Conservation (phyloP, 2,329 filamentous ascomycete species). For the Gyromitra esculenta region DNA sequence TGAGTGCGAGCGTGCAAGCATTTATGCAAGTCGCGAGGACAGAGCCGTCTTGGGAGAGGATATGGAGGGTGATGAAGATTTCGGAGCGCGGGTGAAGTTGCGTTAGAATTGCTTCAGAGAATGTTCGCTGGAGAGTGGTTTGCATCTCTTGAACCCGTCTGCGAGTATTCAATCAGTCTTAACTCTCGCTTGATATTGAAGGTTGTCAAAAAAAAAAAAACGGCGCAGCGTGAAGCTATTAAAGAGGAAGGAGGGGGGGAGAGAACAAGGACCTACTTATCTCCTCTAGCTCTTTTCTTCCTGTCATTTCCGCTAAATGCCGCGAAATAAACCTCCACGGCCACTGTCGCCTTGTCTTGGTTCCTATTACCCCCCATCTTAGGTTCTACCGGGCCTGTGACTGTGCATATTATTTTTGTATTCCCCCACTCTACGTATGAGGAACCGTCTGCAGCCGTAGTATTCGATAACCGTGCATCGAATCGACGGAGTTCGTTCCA, state of each 20-base stretch:
- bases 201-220: background rate
- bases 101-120: slow-evolving; percentile 80
- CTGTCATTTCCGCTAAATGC: slow-evolving; percentile 89
- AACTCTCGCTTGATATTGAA: background rate
- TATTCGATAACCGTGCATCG: slow-evolving; percentile 88
- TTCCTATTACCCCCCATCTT: slow-evolving; percentile 64
- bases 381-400: slow-evolving; percentile 83
- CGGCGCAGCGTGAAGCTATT: background rate
- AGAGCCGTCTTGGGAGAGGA: slow-evolving; percentile 89
- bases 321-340: slow-evolving; percentile 83
- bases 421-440: slow-evolving; percentile 97
- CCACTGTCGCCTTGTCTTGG: slow-evolving; percentile 72
- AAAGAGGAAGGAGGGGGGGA: slow-evolving; percentile 3
- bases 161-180: background rate
- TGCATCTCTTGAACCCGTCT: slow-evolving; percentile 85
- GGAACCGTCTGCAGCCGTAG: slow-evolving; percentile 85
- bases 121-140: slow-evolving; percentile 79
- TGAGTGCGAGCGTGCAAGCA: slow-evolving; percentile 86
- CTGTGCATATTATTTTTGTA: slow-evolving; percentile 93
- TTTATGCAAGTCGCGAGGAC: slow-evolving; percentile 91
- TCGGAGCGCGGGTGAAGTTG: slow-evolving; percentile 88
- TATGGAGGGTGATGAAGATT: slow-evolving; percentile 83
- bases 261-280: slow-evolving; percentile 72
- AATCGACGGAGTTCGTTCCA: slow-evolving; percentile 97
- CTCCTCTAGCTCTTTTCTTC: slow-evolving; percentile 76